phyloP scores from a whole-genome alignment of 306 rosid genomes.

The Prunus mongolica region DNA sequence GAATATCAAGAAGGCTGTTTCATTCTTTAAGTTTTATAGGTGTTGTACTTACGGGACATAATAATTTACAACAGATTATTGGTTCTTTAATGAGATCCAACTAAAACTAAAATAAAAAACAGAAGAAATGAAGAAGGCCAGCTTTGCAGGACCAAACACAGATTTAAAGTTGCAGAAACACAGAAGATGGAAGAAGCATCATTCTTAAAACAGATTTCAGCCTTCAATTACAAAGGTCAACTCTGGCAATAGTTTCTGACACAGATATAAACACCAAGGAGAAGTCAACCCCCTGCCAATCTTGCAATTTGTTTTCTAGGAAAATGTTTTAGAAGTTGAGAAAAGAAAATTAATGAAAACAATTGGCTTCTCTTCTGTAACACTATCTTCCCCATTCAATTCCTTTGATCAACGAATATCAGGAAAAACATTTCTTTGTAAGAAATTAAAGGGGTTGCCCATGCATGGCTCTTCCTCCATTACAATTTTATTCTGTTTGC shows the following conservation, averaged over 20 bases:
- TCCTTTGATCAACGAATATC: not conserved
- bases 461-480: not conserved
- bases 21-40: too few relatives aligned
- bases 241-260: slow-evolving; percentile 4
- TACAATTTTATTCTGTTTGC: not conserved
- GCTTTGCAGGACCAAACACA: too few relatives aligned
- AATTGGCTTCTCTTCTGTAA: slow-evolving; percentile 2
- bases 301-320: too few relatives aligned
- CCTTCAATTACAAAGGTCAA: slow-evolving; percentile 2
- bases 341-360: not conserved
- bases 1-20: too few relatives aligned
- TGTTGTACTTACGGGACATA: too few relatives aligned
- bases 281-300: slow-evolving; percentile 4
- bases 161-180: not conserved
- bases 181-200: not conserved
- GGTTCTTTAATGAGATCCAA: too few relatives aligned
- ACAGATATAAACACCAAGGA: not conserved
- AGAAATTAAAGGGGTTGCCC: not conserved
- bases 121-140: too few relatives aligned
- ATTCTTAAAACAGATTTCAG: not conserved
- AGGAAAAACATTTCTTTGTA: not conserved
- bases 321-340: not conserved
- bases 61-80: too few relatives aligned
- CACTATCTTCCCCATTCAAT: not conserved
- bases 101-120: too few relatives aligned